A percentile compares a stretch with the other conserved stretches of the same genome.
Conservation (phyloP, 805 yeast species). For the Cyberlindnera japonica region DNA sequence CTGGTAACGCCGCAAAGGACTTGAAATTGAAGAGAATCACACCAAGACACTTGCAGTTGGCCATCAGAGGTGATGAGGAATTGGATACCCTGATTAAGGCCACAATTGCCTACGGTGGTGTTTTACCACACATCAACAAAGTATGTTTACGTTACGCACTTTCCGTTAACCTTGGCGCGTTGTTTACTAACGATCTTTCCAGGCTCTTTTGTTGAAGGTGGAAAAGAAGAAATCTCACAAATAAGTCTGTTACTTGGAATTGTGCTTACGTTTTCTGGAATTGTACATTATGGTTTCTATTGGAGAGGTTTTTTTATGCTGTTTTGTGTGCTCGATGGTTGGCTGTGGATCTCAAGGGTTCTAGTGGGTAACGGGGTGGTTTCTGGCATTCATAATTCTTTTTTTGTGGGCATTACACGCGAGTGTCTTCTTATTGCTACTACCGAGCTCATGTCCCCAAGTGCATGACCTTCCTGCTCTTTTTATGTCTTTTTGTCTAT, state of each 20-base stretch:
- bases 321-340: slow-evolving; percentile 5
- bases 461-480: too few relatives aligned
- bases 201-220: slow-evolving; percentile 27
- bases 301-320: slow-evolving; percentile 1
- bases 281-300: slow-evolving; percentile 11
- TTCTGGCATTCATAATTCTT: too few relatives aligned
- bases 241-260: slow-evolving; percentile 1
- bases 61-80: slow-evolving; percentile 98
- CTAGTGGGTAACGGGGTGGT: background rate
- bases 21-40: slow-evolving; percentile 94
- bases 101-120: slow-evolving; percentile 98
- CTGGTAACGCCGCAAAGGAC: slow-evolving; percentile 98
- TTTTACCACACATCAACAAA: slow-evolving; percentile 56
- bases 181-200: slow-evolving; percentile 12
- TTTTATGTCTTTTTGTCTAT: slow-evolving; percentile 1
- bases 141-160: slow-evolving; percentile 13
- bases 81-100: slow-evolving; percentile 91
- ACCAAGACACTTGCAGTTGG: slow-evolving; percentile 94
- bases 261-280: background rate
- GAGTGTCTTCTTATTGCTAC: too few relatives aligned
- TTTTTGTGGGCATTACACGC: too few relatives aligned
- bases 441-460: too few relatives aligned
- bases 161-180: background rate
- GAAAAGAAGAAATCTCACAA: slow-evolving; percentile 26
- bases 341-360: slow-evolving; percentile 4